phyloP scores from a whole-genome alignment of 371 early-diverging fungal species.

The Fennellomyces sp. region DNA sequence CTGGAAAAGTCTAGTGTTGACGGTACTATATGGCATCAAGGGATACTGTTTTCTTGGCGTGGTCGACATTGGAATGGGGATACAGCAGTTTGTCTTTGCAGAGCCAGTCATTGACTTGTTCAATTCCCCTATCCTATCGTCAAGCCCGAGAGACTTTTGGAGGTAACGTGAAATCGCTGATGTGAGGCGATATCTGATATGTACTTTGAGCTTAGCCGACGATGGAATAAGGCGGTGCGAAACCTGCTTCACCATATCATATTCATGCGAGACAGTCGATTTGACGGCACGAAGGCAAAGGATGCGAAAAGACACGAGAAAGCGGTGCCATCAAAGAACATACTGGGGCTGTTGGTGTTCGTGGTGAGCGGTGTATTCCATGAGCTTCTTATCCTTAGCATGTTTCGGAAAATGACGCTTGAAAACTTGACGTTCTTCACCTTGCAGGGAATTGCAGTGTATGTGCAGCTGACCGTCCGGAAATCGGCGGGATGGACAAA shows the following conservation, averaged over 20 bases:
- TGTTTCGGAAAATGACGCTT: constrained; percentile 34
- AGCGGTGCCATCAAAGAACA: constrained; percentile 7
- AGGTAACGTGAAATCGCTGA: constrained; percentile 23
- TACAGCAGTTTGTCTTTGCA: constrained; percentile 21
- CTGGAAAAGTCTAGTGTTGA: constrained; percentile 15
- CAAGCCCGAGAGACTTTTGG: constrained; percentile 47
- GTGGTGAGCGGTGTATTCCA: constrained; percentile 40
- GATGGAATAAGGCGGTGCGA: constrained; percentile 40
- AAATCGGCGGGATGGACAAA: constrained; percentile 9
- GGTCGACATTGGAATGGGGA: constrained; percentile 28
- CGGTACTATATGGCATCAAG: constrained; percentile 26
- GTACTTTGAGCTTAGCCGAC: constrained; percentile 19
- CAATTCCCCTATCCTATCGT: constrained; percentile 32
- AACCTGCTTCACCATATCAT: constrained; percentile 30
- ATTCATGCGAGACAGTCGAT: constrained; percentile 1
- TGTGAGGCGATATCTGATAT: background rate
- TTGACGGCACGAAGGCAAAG: background rate
- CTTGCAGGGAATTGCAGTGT: constrained; percentile 28
- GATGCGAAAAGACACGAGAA: background rate
- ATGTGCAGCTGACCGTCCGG: background rate
- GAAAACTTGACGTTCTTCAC: constrained; percentile 37
- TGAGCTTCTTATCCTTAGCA: constrained; percentile 37
- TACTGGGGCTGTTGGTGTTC: constrained; percentile 28
- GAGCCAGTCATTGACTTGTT: constrained; percentile 26
- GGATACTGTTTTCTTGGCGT: constrained; percentile 33